Evolutionary conservation across 208 protist species (phyloP).

Genomic region (Trypanosoma grayi): DNA sequence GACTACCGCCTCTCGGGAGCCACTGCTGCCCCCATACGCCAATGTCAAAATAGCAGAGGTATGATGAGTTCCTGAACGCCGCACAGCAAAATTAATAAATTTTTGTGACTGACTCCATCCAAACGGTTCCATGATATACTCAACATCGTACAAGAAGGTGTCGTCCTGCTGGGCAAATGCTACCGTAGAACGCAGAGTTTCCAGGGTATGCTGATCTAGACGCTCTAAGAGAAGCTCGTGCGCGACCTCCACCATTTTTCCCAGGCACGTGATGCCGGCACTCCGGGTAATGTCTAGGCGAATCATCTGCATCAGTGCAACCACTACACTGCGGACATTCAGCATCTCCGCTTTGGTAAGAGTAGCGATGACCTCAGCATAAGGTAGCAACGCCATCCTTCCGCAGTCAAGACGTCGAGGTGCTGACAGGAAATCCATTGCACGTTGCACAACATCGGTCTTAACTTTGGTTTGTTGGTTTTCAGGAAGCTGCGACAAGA

Average conservation of each 20-base stretch:
- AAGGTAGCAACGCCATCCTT: slow-evolving; percentile 65
- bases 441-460: slow-evolving; percentile 63
- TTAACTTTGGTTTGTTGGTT: slow-evolving; percentile 36
- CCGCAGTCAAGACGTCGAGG: slow-evolving; percentile 73
- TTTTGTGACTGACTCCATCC: slow-evolving; percentile 59
- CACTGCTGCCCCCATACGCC: slow-evolving; percentile 47
- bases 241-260: slow-evolving; percentile 81
- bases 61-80: slow-evolving; percentile 53
- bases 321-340: slow-evolving; percentile 52
- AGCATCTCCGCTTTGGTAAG: slow-evolving; percentile 72
- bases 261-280: slow-evolving; percentile 81
- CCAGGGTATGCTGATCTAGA: slow-evolving; percentile 49
- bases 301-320: slow-evolving; percentile 67
- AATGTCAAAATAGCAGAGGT: slow-evolving; percentile 67
- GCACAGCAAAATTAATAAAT: slow-evolving; percentile 61
- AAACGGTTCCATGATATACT: slow-evolving; percentile 86
- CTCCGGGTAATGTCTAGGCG: slow-evolving; percentile 66
- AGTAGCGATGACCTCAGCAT: slow-evolving; percentile 74
- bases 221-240: slow-evolving; percentile 54
- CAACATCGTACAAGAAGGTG: slow-evolving; percentile 82
- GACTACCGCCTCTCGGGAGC: slow-evolving; percentile 70
- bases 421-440: slow-evolving; percentile 65
- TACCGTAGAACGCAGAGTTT: slow-evolving; percentile 44
- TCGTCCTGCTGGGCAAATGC: slow-evolving; percentile 70
- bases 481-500: slow-evolving; percentile 60